Percentiles rank a stretch among this genome's conserved stretches.
Conservation (phyloP, 2,329 filamentous ascomycete genomes). For the Escovopsis weberi region DNA sequence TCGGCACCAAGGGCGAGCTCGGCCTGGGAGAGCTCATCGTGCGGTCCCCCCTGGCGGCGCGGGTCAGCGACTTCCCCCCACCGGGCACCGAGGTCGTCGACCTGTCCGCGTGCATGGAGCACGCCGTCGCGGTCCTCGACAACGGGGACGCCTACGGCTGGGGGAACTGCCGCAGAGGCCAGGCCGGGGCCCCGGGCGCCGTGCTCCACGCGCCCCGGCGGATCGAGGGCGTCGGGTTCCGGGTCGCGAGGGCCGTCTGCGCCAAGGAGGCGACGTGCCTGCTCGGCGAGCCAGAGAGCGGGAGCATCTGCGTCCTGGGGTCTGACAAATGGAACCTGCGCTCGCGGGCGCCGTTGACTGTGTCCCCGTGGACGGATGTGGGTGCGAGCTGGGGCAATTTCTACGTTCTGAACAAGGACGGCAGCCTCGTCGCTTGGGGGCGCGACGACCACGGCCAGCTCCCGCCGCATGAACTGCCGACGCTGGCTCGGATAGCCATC, state of each 20-base stretch:
- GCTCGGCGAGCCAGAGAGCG: slow-evolving; percentile 38
- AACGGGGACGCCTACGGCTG: slow-evolving; percentile 75
- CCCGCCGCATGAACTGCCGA: slow-evolving; percentile 45
- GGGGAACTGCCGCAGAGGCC: slow-evolving; percentile 77
- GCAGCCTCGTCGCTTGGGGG: slow-evolving; percentile 59
- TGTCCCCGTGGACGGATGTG: slow-evolving; percentile 51
- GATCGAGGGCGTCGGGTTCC: slow-evolving; percentile 45
- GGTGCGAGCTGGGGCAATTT: slow-evolving; percentile 72
- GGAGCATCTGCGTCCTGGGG: slow-evolving; percentile 53
- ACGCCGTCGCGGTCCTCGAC: slow-evolving; percentile 57
- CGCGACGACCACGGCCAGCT: slow-evolving; percentile 76
- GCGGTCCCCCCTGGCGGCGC: slow-evolving; percentile 30
- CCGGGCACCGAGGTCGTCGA: slow-evolving; percentile 41
- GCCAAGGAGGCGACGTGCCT: slow-evolving; percentile 79
- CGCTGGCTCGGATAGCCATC: slow-evolving; percentile 50
- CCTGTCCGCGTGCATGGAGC: slow-evolving; percentile 61
- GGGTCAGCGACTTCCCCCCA: slow-evolving; percentile 51
- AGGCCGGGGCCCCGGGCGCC: slow-evolving; percentile 49
- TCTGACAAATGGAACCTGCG: slow-evolving; percentile 58
- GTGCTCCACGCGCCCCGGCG: slow-evolving; percentile 45
- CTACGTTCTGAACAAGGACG: slow-evolving; percentile 50
- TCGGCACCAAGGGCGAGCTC: slow-evolving; percentile 57
- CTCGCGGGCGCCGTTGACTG: slow-evolving; percentile 37
- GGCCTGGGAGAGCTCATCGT: slow-evolving; percentile 44
- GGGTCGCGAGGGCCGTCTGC: slow-evolving; percentile 53